Conservation (phyloP, 441 rosid genomes). For the Populus hybrid region DNA sequence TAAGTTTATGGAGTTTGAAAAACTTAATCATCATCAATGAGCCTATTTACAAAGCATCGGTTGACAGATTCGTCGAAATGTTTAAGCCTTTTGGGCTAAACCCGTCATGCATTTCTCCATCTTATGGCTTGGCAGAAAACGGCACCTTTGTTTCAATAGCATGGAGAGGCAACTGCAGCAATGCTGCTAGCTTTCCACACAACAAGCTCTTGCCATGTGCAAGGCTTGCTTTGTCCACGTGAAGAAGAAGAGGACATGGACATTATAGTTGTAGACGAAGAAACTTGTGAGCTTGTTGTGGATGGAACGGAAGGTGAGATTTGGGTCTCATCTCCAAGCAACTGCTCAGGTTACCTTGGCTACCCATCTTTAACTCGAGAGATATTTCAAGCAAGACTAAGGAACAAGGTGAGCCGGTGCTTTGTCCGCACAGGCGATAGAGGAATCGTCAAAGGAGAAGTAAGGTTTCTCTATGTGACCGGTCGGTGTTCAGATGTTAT, state of each 20-base stretch:
- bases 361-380: constrained; percentile 47
- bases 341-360: constrained; percentile 48
- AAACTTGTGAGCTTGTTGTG: constrained; percentile 33
- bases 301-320: constrained; percentile 63
- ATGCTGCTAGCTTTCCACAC: constrained; percentile 20
- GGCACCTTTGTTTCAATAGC: constrained; percentile 66
- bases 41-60: constrained; percentile 43
- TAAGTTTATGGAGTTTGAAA: constrained; percentile 39
- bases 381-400: constrained; percentile 39
- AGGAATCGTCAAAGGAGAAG: constrained; percentile 47
- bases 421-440: constrained; percentile 51
- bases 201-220: constrained; percentile 52
- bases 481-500: constrained; percentile 54
- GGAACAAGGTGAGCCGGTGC: constrained; percentile 21
- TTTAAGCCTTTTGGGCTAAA: constrained; percentile 40
- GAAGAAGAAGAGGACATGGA: constrained; percentile 44
- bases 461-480: constrained; percentile 47
- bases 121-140: constrained; percentile 66
- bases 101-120: constrained; percentile 54
- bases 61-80: constrained; percentile 40
- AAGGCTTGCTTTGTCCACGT: constrained; percentile 23
- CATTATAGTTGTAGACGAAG: constrained; percentile 51
- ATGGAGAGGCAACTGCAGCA: constrained; percentile 33
- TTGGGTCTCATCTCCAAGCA: constrained; percentile 72
- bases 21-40: constrained; percentile 59